phyloP scores from a whole-genome alignment of 352 stramenopile genomes.

The Phytophthora fragariaefolia region DNA sequence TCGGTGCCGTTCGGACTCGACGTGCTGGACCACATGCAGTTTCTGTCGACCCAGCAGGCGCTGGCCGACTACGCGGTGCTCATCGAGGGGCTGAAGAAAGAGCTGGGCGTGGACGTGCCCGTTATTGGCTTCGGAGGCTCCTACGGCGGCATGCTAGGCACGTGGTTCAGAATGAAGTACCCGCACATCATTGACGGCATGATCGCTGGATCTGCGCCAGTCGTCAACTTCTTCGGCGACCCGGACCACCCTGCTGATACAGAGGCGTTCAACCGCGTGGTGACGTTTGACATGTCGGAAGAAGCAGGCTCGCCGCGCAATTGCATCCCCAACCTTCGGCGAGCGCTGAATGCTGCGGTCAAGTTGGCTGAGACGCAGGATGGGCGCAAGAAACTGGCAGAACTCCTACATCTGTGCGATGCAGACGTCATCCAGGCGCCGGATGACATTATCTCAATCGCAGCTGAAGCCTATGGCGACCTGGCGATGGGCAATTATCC shows the following conservation, averaged over 20 bases:
- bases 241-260: constrained; percentile 45
- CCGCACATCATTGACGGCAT: constrained; percentile 72
- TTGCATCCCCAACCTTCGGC: constrained; percentile 47
- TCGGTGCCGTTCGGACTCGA: constrained; percentile 64
- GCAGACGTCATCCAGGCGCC: constrained; percentile 23
- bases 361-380: constrained; percentile 22
- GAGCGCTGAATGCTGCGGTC: constrained; percentile 19
- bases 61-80: constrained; percentile 79
- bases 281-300: constrained; percentile 52
- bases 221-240: constrained; percentile 63
- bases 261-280: constrained; percentile 49
- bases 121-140: constrained; percentile 80
- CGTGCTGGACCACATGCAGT: constrained; percentile 68
- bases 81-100: constrained; percentile 50
- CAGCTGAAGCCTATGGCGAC: constrained; percentile 34
- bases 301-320: constrained; percentile 38
- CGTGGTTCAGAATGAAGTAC: constrained; percentile 83
- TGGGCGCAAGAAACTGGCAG: constrained; percentile 34
- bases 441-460: constrained; percentile 29
- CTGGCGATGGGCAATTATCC: constrained; percentile 59
- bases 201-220: constrained; percentile 67
- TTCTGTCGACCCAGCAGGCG: constrained; percentile 83
- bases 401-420: constrained; percentile 43
- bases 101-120: constrained; percentile 48
- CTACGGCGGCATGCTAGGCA: constrained; percentile 79